Evolutionary conservation across 768 basidiomycete genomes (phyloP).

Genomic region (Lactifluus echinatus): DNA sequence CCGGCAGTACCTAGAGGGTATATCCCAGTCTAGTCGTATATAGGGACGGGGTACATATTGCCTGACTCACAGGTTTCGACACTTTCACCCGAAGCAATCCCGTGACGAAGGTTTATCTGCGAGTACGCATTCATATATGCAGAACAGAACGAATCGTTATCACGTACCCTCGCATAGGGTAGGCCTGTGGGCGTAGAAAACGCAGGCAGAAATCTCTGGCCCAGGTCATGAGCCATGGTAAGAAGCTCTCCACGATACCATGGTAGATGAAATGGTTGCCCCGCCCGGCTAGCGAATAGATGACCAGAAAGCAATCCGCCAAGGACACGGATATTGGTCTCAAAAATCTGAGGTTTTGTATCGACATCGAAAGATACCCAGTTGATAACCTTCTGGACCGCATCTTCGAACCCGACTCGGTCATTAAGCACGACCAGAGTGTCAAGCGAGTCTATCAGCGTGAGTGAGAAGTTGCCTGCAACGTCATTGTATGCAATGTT

Average conservation of each 20-base stretch:
- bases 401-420: constrained; percentile 68
- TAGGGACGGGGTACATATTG: not conserved
- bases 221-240: constrained; percentile 77
- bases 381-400: constrained; percentile 71
- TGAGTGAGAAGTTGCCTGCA: constrained; percentile 85
- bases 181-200: constrained; percentile 88
- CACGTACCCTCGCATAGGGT: constrained; percentile 76
- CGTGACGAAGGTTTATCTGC: constrained; percentile 78
- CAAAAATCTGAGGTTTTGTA: constrained; percentile 96
- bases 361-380: constrained; percentile 89
- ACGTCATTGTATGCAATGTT: constrained; percentile 88
- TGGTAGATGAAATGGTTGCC: constrained; percentile 62
- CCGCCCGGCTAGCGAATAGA: constrained; percentile 60
- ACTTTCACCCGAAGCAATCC: constrained; percentile 67
- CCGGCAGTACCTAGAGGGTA: constrained; percentile 68
- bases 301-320: constrained; percentile 87
- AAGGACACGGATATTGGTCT: constrained; percentile 89
- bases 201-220: constrained; percentile 77
- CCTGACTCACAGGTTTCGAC: constrained; percentile 68
- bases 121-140: constrained; percentile 4
- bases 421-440: constrained; percentile 86
- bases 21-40: not conserved
- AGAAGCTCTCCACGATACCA: constrained; percentile 84
- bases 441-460: constrained; percentile 76
- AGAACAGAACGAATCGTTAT: constrained; percentile 5